Conservation (phyloP, 2,329 filamentous ascomycete genomes). For the Colletotrichum eleusines region DNA sequence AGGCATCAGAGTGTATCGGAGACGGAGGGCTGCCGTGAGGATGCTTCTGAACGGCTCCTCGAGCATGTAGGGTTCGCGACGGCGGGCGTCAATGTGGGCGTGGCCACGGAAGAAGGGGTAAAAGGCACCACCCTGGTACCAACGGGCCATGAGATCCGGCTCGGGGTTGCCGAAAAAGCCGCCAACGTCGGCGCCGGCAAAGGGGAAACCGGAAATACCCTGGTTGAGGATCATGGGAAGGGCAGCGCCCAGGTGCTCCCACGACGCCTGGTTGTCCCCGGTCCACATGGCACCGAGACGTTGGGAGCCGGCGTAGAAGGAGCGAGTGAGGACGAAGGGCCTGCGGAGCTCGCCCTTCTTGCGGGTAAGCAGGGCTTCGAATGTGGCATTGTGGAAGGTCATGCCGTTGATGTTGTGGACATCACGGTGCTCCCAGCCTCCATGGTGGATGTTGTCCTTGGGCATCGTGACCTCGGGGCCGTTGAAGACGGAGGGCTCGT, state of each 20-base stretch:
- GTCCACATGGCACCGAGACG: conserved; percentile 98
- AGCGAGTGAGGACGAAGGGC: conserved; percentile 92
- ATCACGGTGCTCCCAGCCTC: conserved; percentile 95
- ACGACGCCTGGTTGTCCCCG: conserved; percentile 94
- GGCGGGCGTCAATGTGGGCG: conserved; percentile 94
- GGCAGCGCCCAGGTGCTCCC: conserved; percentile 89
- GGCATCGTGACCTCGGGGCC: conserved; percentile 99
- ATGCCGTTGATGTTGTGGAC: conserved; percentile 96
- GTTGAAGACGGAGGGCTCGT: conserved; percentile 98
- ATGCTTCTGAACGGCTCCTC: conserved; percentile 88
- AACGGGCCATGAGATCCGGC: conserved; percentile 89
- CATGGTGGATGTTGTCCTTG: conserved; percentile 94
- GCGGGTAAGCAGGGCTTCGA: conserved; percentile 83
- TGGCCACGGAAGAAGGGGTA: conserved; percentile 99
- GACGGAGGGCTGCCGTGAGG: conserved; percentile 86
- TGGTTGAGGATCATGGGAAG: conserved; percentile 95
- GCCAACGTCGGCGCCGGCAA: conserved; percentile 94
- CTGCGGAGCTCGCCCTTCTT: conserved; percentile 87
- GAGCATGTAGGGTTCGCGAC: conserved; percentile 91
- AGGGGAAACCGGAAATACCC: conserved; percentile 92
- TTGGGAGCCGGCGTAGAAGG: conserved; percentile 93
- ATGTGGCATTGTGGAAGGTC: conserved; percentile 96
- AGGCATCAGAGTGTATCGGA: conserved; percentile 90
- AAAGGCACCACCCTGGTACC: conserved; percentile 97
- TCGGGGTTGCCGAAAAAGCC: conserved; percentile 98